Evolutionary conservation across 2,329 filamentous ascomycete genomes (phyloP).

Genomic region (Ilyonectria destructans): DNA sequence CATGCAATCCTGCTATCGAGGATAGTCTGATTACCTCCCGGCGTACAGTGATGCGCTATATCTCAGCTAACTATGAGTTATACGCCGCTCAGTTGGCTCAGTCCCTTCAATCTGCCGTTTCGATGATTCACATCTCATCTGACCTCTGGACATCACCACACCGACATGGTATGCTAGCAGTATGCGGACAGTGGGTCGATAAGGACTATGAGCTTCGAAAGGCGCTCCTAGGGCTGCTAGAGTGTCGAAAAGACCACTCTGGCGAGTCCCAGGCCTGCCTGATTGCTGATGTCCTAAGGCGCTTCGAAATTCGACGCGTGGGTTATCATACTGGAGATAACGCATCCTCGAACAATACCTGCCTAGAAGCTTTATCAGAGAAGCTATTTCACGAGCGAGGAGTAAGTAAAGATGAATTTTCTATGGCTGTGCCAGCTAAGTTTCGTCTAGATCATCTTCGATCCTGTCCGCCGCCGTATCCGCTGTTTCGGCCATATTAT

Average conservation of each 20-base stretch:
- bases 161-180: background rate
- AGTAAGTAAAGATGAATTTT: conserved; percentile 1
- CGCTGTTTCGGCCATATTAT: no score
- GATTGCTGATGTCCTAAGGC: background rate
- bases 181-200: background rate
- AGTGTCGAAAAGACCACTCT: background rate
- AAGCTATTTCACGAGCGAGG: background rate
- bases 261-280: background rate
- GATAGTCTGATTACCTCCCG: conserved; percentile 1
- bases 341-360: background rate
- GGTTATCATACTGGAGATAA: conserved; percentile 1
- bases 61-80: conserved; percentile 1
- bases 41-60: conserved; percentile 1
- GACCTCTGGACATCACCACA: background rate
- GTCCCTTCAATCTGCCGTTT: conserved; percentile 1
- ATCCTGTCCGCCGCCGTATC: no score
- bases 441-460: no score
- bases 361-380: background rate
- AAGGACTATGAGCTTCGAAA: background rate
- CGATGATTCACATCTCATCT: background rate
- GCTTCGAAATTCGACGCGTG: background rate
- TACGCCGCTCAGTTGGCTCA: background rate
- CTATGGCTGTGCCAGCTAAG: background rate
- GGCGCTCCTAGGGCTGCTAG: background rate
- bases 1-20: conserved; percentile 1